Conservation (phyloP, 805 yeast genomes). For the Helenozyma rhizophorensis region DNA sequence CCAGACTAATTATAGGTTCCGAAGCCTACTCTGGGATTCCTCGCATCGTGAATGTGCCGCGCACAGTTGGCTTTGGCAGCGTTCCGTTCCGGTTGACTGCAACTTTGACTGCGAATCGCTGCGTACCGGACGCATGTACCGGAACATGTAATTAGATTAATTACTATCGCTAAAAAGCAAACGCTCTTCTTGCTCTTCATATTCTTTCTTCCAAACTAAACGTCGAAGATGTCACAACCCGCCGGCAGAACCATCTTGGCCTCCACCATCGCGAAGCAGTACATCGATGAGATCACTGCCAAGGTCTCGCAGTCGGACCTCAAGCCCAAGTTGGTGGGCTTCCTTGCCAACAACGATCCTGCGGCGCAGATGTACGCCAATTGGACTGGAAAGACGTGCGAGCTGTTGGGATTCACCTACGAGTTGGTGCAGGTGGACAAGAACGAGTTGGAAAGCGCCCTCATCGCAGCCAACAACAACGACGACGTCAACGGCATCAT, state of each 20-base stretch:
- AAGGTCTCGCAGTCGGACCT: constrained; percentile 51
- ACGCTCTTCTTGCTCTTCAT: too few species aligned
- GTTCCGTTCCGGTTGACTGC: too few species aligned
- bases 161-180: too few species aligned
- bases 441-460: constrained; percentile 79
- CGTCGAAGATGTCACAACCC: constrained; percentile 25
- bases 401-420: constrained; percentile 79
- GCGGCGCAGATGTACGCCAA: constrained; percentile 94
- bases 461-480: constrained; percentile 79
- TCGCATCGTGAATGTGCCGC: too few species aligned
- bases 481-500: constrained; percentile 81
- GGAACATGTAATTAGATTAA: too few species aligned
- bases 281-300: constrained; percentile 61
- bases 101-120: too few species aligned
- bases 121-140: too few species aligned
- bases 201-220: too few species aligned
- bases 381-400: constrained; percentile 92
- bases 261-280: constrained; percentile 79
- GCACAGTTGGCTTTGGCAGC: too few species aligned
- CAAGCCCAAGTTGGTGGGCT: constrained; percentile 81
- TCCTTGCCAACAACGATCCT: constrained; percentile 89
- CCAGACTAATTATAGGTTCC: too few species aligned
- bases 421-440: constrained; percentile 70
- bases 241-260: constrained; percentile 86
- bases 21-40: too few species aligned